Conservation (phyloP, 2,329 filamentous ascomycete genomes). For the Cyclaneusma minus region DNA sequence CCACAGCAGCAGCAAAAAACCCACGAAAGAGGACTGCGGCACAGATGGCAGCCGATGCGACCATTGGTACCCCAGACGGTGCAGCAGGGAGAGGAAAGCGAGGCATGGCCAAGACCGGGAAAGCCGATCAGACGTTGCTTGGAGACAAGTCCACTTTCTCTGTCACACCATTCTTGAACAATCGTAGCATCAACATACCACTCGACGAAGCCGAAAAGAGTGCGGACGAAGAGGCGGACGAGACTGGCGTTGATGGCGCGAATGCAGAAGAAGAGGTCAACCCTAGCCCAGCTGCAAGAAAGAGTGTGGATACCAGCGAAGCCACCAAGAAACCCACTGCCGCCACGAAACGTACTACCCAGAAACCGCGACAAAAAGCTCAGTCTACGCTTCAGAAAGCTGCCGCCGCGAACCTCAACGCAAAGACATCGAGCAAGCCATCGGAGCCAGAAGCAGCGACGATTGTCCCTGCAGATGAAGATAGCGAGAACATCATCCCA, state of each 20-base stretch:
- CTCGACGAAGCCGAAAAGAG: slow-evolving; percentile 21
- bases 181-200: slow-evolving; percentile 49
- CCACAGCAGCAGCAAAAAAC: slow-evolving; percentile 13
- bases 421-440: too few relatives aligned
- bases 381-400: too few relatives aligned
- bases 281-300: not conserved
- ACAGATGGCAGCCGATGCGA: slow-evolving; percentile 25
- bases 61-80: slow-evolving; percentile 34
- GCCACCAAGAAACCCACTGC: slow-evolving; percentile 4
- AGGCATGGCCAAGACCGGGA: slow-evolving; percentile 36
- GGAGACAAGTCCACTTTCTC: slow-evolving; percentile 89
- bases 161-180: slow-evolving; percentile 87
- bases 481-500: too few relatives aligned
- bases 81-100: slow-evolving; percentile 26
- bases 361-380: too few relatives aligned
- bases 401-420: too few relatives aligned
- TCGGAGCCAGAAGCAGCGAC: too few relatives aligned
- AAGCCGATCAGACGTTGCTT: slow-evolving; percentile 39
- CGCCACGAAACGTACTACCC: too few relatives aligned
- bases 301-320: slow-evolving; percentile 5
- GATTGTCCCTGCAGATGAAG: too few relatives aligned
- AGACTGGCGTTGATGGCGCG: slow-evolving; percentile 2
- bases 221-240: too few relatives aligned
- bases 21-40: slow-evolving; percentile 24
- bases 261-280: slow-evolving; percentile 3